A percentile compares a stretch with the other conserved stretches of the same genome.
Evolutionary conservation across 345 rosid species (phyloP).

Genomic region (Eucalyptus tenuipes): DNA sequence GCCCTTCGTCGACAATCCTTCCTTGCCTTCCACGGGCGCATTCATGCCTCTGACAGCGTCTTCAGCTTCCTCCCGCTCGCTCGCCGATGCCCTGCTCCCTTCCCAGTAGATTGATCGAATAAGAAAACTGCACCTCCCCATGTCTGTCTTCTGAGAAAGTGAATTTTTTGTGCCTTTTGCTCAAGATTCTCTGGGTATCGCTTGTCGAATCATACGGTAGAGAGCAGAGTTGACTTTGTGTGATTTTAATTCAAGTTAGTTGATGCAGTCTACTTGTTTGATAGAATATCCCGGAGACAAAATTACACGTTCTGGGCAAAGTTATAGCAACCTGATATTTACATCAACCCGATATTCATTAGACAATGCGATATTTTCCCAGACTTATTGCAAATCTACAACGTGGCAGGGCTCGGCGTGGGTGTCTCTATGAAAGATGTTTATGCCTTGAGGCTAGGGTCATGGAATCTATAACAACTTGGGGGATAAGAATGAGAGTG

Average conservation of each 20-base stretch:
- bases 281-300: neutral
- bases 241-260: neutral
- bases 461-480: neutral
- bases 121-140: too few relatives aligned
- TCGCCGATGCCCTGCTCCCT: too few relatives aligned
- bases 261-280: neutral
- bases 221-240: too few relatives aligned
- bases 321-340: neutral
- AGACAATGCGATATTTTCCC: neutral
- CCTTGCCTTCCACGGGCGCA: too few relatives aligned
- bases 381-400: neutral
- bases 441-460: neutral
- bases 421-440: neutral
- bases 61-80: too few relatives aligned
- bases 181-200: too few relatives aligned
- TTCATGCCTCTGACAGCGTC: too few relatives aligned
- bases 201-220: accelerated
- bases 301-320: neutral
- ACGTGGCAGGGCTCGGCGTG: neutral
- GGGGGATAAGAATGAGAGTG: too few relatives aligned
- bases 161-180: too few relatives aligned
- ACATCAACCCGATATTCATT: neutral
- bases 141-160: too few relatives aligned
- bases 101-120: too few relatives aligned
- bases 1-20: too few relatives aligned